Conservation (phyloP, 768 basidiomycete genomes). For the Naganishia vishniacii region DNA sequence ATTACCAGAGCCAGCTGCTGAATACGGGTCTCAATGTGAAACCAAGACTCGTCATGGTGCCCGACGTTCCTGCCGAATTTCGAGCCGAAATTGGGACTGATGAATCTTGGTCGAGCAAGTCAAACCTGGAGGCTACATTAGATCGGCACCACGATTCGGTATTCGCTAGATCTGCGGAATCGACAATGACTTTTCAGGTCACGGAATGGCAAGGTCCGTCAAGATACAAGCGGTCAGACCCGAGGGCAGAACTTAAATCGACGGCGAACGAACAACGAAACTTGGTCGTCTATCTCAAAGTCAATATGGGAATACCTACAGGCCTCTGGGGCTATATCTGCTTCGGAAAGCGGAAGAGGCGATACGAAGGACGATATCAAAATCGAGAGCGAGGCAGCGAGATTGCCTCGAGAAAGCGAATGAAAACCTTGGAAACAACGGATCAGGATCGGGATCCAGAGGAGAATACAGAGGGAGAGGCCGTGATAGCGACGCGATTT, state of each 20-base stretch:
- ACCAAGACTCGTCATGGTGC: constrained; percentile 11
- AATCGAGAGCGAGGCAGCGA: background rate
- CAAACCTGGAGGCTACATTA: background rate
- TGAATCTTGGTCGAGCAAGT: background rate
- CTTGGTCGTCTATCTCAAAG: constrained; percentile 1
- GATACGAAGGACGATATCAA: constrained; percentile 6
- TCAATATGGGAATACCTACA: constrained; percentile 5
- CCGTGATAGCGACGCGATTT: constrained; percentile 2
- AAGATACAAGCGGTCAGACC: background rate
- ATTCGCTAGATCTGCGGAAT: background rate
- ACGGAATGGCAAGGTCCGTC: constrained; percentile 8
- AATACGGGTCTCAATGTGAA: constrained; percentile 17
- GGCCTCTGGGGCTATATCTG: constrained; percentile 18
- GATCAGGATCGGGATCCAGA: background rate
- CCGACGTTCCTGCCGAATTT: background rate
- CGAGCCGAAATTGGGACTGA: background rate
- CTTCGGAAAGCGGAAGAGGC: constrained; percentile 1
- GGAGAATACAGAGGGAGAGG: constrained; percentile 1
- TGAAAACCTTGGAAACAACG: background rate
- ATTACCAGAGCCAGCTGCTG: background rate
- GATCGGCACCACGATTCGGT: background rate
- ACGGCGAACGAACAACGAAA: background rate
- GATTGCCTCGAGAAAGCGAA: constrained; percentile 8
- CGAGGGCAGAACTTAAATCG: background rate
- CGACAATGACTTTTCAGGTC: background rate